A percentile compares a stretch with the other conserved stretches of the same genome.
These are phyloP conservation scores for Coffea humblotiana DNA, from an alignment of 305 asterid species.

Conservation along the genomic window DNA sequence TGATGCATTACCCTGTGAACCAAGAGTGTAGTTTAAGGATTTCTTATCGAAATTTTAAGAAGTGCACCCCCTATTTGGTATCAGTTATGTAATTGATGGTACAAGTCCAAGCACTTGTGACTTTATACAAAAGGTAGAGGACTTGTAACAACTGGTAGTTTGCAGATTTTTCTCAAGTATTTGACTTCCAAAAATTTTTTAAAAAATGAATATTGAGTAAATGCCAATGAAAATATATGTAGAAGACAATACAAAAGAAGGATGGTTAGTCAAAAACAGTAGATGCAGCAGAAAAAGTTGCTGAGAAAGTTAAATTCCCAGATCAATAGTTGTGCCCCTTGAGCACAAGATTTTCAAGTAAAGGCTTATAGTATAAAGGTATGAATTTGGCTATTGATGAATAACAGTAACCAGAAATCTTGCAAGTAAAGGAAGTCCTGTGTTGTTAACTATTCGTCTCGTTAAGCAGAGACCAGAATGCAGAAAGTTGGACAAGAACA, in stretches of 20 bases:
- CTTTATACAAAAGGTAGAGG: neutral
- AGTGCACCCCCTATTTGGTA: neutral
- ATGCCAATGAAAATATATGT: neutral
- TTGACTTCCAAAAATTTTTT: neutral
- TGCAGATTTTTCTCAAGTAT: neutral
- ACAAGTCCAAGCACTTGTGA: neutral
- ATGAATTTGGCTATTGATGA: neutral
- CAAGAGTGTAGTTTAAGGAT: neutral
- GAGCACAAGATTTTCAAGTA: neutral
- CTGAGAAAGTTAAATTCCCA: no score
- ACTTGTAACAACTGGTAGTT: neutral
- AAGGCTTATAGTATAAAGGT: neutral
- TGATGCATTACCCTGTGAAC: conserved; percentile 54
- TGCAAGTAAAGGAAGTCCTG: neutral
- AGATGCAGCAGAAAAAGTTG: neutral
- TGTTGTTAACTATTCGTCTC: neutral
- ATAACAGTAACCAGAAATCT: neutral
- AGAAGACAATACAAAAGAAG: neutral
- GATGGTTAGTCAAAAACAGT: neutral
- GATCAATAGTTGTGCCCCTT: neutral
- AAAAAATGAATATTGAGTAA: neutral
- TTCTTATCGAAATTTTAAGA: neutral
- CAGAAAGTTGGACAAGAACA: neutral
- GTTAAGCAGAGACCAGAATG: no score
- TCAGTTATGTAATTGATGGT: neutral